Evolutionary conservation across 371 early-diverging fungal genomes (phyloP), one percentile per base, ranked within the genome.

Genomic region (Mucor piriformis): DNA sequence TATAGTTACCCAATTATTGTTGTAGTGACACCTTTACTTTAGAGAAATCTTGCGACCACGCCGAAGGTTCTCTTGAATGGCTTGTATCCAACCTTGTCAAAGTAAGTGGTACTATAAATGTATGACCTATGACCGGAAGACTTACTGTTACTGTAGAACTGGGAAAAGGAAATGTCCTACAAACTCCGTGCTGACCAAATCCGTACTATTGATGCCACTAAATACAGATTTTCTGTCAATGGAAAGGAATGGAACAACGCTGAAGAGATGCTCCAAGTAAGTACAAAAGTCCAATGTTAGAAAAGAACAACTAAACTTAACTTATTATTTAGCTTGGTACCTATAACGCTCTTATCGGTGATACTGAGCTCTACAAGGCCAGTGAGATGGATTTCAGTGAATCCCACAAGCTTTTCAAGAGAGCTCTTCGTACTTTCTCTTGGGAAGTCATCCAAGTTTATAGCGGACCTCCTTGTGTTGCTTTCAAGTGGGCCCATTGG

Each of bases 401-500:
- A 37, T 81, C 82, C 15, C 82, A 81, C 67, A 73, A 77, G 44
- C 66, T 75, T 24, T 81, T 81, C 68, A 81, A 79, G 70, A 77
- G 77, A 44, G 63, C 70, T 25, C 64, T 81, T 44, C 73, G 81
- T 29, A 72, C 78, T 13, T 75, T 77, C 24, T 77, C 79, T 25
- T 82, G 80, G 80, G 79, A 82, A 66, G 77, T 77, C 3, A 57
- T 82, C n/a, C 64, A 77, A 44, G 80, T 79, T 7, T 79, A 79
- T 54, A 71, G 76, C 37, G 80, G 82, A 0, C 82, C 82, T 18
- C 82, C 82, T 25, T 63, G 57, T 24, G 77, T 81, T 42, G 75
- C 76, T 42, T 81, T 81, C 79, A 81, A 81, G 42, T 81, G 82
- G 82, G 72, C 72, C 20, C 80, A 79, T 57, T 82, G 82, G 82